phyloP scores from a whole-genome alignment of 2,329 filamentous ascomycete genomes.

The Talaromyces islandicus region DNA sequence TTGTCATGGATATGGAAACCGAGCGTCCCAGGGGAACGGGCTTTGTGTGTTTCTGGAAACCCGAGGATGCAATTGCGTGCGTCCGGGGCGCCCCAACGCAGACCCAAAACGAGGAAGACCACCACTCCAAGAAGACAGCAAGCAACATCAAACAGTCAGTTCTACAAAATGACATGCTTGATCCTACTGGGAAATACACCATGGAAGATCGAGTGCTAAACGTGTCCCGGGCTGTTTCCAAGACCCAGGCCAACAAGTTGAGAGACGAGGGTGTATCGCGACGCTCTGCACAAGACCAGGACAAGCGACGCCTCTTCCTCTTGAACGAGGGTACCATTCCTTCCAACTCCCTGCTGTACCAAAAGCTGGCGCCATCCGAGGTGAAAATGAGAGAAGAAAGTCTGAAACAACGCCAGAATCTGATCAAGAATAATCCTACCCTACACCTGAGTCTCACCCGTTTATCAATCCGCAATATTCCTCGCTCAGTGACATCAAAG shows the following conservation, averaged over 20 bases:
- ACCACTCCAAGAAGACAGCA: conserved; percentile 31
- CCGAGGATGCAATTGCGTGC: conserved; percentile 69
- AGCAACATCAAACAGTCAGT: conserved; percentile 68
- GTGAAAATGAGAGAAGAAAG: conserved; percentile 84
- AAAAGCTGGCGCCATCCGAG: conserved; percentile 70
- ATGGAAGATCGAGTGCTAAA: conserved; percentile 83
- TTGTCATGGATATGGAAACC: conserved; percentile 80
- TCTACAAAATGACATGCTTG: conserved; percentile 76
- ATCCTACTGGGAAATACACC: conserved; percentile 79
- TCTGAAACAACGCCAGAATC: conserved; percentile 75
- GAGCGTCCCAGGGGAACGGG: conserved; percentile 86
- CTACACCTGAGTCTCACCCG: conserved; percentile 85
- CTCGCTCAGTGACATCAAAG: conserved; percentile 74
- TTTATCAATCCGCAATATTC: conserved; percentile 86
- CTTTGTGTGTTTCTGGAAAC: conserved; percentile 86
- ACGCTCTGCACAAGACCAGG: conserved; percentile 66
- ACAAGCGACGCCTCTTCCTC: conserved; percentile 85
- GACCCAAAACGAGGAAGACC: conserved; percentile 32
- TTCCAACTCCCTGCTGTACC: conserved; percentile 69
- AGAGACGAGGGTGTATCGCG: conserved; percentile 60
- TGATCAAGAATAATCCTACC: conserved; percentile 85
- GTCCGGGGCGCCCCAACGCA: conserved; percentile 65
- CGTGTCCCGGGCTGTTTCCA: conserved; percentile 77
- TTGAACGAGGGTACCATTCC: conserved; percentile 80
- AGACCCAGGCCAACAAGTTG: conserved; percentile 69